These are phyloP conservation scores for Marasmius tenuissimus DNA, from an alignment of 1,284 basidiomycete species.

Conservation along the genomic window DNA sequence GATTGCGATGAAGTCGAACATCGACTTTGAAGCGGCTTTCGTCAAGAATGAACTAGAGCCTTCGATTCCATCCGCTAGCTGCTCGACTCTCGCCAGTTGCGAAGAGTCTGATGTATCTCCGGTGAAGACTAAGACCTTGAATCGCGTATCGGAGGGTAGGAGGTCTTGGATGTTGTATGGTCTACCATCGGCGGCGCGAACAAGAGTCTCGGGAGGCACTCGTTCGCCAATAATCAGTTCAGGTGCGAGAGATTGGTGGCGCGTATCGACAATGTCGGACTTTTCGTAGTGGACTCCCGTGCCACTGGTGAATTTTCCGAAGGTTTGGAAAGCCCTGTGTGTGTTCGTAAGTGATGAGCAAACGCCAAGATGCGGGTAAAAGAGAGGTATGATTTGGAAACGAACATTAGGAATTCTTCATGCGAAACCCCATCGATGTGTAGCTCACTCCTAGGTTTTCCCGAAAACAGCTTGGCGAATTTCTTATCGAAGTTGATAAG, in stretches of 20 bases:
- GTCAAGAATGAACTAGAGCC: constrained; percentile 37
- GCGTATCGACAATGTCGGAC: constrained; percentile 48
- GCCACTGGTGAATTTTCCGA: constrained; percentile 61
- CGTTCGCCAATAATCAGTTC: constrained; percentile 60
- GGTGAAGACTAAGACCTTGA: constrained; percentile 70
- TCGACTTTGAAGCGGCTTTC: constrained; percentile 30
- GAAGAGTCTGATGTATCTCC: constrained; percentile 47
- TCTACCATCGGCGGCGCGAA: constrained; percentile 63
- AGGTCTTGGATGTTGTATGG: constrained; percentile 71
- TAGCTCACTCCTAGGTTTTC: constrained; percentile 62
- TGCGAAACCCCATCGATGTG: constrained; percentile 65
- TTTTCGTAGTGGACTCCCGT: constrained; percentile 63
- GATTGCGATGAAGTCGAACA: constrained; percentile 61
- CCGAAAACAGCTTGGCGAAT: constrained; percentile 75
- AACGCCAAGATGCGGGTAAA: background rate
- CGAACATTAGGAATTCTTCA: constrained; percentile 61
- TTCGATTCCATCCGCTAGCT: constrained; percentile 44
- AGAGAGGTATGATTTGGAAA: constrained; percentile 1
- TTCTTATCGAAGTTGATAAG: constrained; percentile 81
- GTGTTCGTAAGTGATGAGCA: background rate
- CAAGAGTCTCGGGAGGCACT: constrained; percentile 55
- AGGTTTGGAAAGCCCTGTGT: constrained; percentile 57
- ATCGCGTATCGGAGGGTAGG: constrained; percentile 67
- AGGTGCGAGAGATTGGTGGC: constrained; percentile 44
- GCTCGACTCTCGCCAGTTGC: constrained; percentile 39